phyloP scores from a whole-genome alignment of 306 rosid genomes.

The Gastrolobium villosum region DNA sequence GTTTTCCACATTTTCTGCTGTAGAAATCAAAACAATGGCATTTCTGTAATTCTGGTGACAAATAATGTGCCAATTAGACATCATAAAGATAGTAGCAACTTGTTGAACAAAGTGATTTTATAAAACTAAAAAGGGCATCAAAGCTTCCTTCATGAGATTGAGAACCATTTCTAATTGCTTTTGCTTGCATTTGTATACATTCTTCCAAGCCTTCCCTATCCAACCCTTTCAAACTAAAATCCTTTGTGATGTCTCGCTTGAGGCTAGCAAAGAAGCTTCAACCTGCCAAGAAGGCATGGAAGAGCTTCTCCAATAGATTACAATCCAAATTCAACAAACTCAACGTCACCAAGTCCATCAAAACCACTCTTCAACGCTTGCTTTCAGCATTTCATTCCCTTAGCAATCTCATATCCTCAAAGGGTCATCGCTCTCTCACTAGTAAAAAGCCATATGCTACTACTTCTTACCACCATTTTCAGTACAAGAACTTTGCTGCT shows the following conservation, averaged over 20 bases:
- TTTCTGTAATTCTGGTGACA: conserved; percentile 34
- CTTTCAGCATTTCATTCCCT: conserved; percentile 46
- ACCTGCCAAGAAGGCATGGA: conserved; percentile 73
- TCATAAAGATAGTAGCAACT: conserved; percentile 22
- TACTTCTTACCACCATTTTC: conserved; percentile 45
- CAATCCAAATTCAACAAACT: conserved; percentile 60
- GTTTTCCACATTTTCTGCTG: neutral
- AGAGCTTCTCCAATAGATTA: conserved; percentile 50
- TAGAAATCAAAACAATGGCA: conserved; percentile 41
- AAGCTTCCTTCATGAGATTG: conserved; percentile 52
- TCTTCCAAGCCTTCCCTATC: conserved; percentile 30
- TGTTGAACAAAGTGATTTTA: conserved; percentile 28
- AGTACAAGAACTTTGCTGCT: conserved; percentile 47
- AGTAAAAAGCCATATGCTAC: conserved; percentile 40
- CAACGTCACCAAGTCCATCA: conserved; percentile 53
- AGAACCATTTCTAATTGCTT: conserved; percentile 40
- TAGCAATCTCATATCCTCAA: conserved; percentile 54
- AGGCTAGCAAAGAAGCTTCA: conserved; percentile 61
- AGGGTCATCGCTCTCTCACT: conserved; percentile 48
- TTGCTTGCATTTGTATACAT: conserved; percentile 5
- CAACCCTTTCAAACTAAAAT: conserved; percentile 21
- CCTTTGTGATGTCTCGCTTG: conserved; percentile 54
- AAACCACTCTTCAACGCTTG: conserved; percentile 56
- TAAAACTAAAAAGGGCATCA: conserved; percentile 50
- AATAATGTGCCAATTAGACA: conserved; percentile 33